Evolutionary conservation across 2,329 filamentous ascomycete species (phyloP).

Genomic region (Orbilia brochopaga): DNA sequence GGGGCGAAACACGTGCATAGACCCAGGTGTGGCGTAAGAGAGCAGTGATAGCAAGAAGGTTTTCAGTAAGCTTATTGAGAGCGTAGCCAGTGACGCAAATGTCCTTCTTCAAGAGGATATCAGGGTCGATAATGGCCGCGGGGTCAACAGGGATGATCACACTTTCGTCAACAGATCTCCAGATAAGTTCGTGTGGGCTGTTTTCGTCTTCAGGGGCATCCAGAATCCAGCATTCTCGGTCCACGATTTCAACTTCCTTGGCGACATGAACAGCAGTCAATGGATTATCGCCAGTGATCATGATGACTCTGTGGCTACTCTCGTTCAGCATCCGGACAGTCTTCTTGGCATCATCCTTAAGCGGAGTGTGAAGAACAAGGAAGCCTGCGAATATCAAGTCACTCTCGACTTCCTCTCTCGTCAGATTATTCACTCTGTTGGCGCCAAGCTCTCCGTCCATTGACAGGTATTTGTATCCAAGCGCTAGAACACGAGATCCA

Average conservation of each 20-base stretch:
- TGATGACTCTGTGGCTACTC: slow-evolving; percentile 96
- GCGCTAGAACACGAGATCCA: slow-evolving; percentile 88
- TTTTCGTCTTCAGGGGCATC: slow-evolving; percentile 91
- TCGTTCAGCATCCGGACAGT: slow-evolving; percentile 97
- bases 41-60: slow-evolving; percentile 72
- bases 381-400: slow-evolving; percentile 90
- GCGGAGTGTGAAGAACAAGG: slow-evolving; percentile 88
- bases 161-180: slow-evolving; percentile 94
- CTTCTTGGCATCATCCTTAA: slow-evolving; percentile 95
- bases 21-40: slow-evolving; percentile 93
- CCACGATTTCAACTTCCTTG: slow-evolving; percentile 93
- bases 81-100: slow-evolving; percentile 96
- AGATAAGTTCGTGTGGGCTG: slow-evolving; percentile 78
- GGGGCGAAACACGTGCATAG: slow-evolving; percentile 95
- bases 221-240: slow-evolving; percentile 90
- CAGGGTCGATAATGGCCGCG: slow-evolving; percentile 75
- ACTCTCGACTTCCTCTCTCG: slow-evolving; percentile 88
- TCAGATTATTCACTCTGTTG: slow-evolving; percentile 86
- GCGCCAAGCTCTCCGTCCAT: slow-evolving; percentile 80
- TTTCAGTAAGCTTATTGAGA: slow-evolving; percentile 82
- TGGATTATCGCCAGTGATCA: slow-evolving; percentile 99
- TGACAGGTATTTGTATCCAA: slow-evolving; percentile 91
- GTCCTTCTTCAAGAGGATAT: slow-evolving; percentile 84
- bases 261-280: slow-evolving; percentile 96
- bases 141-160: slow-evolving; percentile 84